Conservation (phyloP, 2,329 filamentous ascomycete genomes). For the Colletotrichum sojae region DNA sequence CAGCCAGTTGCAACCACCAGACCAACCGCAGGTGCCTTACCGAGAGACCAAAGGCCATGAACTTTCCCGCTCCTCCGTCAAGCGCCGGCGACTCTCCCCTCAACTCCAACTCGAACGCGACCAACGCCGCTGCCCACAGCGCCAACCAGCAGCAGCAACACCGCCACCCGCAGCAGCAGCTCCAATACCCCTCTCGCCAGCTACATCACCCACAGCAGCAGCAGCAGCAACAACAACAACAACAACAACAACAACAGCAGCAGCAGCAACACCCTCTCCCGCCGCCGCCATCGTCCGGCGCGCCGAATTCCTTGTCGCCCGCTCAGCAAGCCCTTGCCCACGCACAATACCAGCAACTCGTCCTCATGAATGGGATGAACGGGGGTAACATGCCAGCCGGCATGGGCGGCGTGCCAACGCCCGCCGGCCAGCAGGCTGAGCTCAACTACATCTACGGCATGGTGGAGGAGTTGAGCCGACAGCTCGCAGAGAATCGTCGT, state of each 20-base stretch:
- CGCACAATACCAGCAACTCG: conserved; percentile 42
- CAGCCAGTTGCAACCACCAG: conserved; percentile 39
- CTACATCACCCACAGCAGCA: conserved; percentile 42
- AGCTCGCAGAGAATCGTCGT: conserved; percentile 73
- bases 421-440: conserved; percentile 78
- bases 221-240: conserved; percentile 36
- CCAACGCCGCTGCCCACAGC: conserved; percentile 32
- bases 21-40: background rate
- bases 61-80: conserved; percentile 49
- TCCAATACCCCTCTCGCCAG: conserved; percentile 38
- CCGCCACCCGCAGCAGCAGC: conserved; percentile 42
- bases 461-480: conserved; percentile 76
- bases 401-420: conserved; percentile 67
- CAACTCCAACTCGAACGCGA: conserved; percentile 48
- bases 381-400: conserved; percentile 62
- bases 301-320: conserved; percentile 41
- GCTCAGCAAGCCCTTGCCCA: conserved; percentile 41
- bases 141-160: conserved; percentile 40
- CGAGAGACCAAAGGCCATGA: conserved; percentile 44
- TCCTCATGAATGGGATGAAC: conserved; percentile 65
- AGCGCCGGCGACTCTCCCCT: conserved; percentile 45
- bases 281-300: conserved; percentile 31
- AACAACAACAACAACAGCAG: conserved; percentile 43
- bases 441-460: conserved; percentile 78
- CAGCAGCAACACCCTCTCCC: conserved; percentile 41